Evolutionary conservation across 768 basidiomycete genomes (phyloP), one percentile per base, ranked within the genome.

Genomic region (Suillus occidentalis): DNA sequence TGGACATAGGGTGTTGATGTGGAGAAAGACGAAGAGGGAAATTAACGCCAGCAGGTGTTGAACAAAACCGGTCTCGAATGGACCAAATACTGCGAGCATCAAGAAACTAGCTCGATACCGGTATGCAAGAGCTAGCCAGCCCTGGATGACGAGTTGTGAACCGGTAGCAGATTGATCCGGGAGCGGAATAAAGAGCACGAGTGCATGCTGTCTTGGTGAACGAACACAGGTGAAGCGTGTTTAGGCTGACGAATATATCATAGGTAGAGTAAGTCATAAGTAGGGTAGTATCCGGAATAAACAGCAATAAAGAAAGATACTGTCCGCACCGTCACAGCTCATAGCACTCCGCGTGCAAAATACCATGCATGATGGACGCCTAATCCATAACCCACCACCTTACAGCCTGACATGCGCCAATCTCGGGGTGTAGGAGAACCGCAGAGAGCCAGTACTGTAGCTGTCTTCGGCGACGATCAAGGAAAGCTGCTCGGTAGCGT

Each of bases 381-480:
- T 59, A 81, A 57, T 81, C 74, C 78, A 86, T 85, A 42, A 90
- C 83, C 90, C 90, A 91, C 50, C 77, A 71, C 64, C 85, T 75
- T 13, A 89, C 88, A 2, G 82, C 84, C 61, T 85, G 81, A 53
- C 82, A 84, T 0, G 84, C 85, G 2, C 90, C 90, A 8, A 91
- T 77, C 59, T 91, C 89, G 5, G 90, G 90, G 68, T 91, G 89
- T 1, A 91, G 76, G 0, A 91, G 71, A 2, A 91, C 82, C 0
- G 83, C 74, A 0, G 85, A 82, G 3, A 92, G 85, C 88, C 89
- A 92, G 63, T 85, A 83, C 71, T 91, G 84, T 4, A 91, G 79
- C 14, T 81, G 80, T 42, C 84, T 81, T 9, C 89, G 80, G 13
- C 90, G 81, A 14, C 80, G 81, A 58, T 91, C 89, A 4, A 91